Conservation (phyloP, 2,329 filamentous ascomycete species). For the Fusarium phyllophilum region DNA sequence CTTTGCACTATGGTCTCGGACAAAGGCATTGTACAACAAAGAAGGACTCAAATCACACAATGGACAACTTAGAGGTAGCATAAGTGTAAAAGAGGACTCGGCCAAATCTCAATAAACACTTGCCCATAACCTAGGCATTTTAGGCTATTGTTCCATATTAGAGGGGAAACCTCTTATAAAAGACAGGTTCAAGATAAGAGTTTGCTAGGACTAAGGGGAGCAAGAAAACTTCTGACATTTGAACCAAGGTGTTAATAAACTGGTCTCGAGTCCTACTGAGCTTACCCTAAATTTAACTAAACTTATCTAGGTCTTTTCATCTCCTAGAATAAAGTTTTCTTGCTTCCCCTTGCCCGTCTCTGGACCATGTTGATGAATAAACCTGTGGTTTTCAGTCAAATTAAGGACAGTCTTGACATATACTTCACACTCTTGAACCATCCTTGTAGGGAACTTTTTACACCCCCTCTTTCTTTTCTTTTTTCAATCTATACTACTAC, state of each 20-base stretch:
- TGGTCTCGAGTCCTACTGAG: not conserved
- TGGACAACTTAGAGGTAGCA: not conserved
- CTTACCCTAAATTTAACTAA: not conserved
- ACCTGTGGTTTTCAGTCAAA: not conserved
- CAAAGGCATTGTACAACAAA: not conserved
- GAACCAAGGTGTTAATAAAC: not conserved
- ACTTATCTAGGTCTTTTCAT: not conserved
- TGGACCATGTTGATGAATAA: not conserved
- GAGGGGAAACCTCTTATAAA: accelerated
- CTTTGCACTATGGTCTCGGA: not conserved
- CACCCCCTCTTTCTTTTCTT: not conserved
- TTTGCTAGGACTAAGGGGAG: not conserved
- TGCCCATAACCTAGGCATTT: too few relatives aligned
- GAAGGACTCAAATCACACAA: not conserved
- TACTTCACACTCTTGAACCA: not conserved
- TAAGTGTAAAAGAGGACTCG: not conserved
- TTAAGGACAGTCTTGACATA: not conserved
- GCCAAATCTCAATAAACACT: not conserved
- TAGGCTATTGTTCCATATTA: not conserved
- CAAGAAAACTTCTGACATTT: not conserved
- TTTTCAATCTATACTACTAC: not conserved
- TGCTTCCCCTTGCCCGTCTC: not conserved
- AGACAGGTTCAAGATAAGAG: not conserved
- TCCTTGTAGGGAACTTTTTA: not conserved
- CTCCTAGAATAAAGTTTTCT: not conserved